These are phyloP conservation scores for Hypoxylon sp. DNA, from an alignment of 2,329 filamentous ascomycete species.

Conservation along the genomic window DNA sequence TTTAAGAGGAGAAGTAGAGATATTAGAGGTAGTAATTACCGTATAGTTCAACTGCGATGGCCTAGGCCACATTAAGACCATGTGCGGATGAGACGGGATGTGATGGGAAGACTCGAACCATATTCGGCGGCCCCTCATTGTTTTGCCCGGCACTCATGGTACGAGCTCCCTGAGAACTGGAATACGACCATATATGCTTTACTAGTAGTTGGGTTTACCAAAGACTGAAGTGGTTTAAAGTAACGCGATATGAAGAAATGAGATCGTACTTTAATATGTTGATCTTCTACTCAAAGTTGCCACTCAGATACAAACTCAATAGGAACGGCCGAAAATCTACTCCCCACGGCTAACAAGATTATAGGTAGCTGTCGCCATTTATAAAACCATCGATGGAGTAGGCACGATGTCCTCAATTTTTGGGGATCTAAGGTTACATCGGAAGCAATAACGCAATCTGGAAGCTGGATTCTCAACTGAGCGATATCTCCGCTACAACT, in stretches of 20 bases:
- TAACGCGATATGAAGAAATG: not conserved
- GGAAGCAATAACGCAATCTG: slow-evolving; percentile 27
- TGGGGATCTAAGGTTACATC: slow-evolving; percentile 38
- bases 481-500: slow-evolving; percentile 34
- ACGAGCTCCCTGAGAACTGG: not conserved
- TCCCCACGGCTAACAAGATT: not conserved
- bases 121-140: not conserved
- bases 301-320: not conserved
- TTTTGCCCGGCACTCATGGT: not conserved
- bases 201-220: not conserved
- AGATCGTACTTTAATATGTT: not conserved
- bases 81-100: not conserved
- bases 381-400: not conserved
- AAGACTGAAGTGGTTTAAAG: not conserved
- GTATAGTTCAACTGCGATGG: slow-evolving; percentile 7
- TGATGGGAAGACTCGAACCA: not conserved
- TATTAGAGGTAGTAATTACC: slow-evolving; percentile 4
- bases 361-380: not conserved
- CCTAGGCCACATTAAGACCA: slow-evolving; percentile 1
- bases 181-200: not conserved
- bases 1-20: not conserved
- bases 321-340: not conserved
- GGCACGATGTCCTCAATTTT: not conserved
- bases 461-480: slow-evolving; percentile 35
- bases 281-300: not conserved